Conservation (phyloP, 2,329 filamentous ascomycete species). For the Aspergillus aculeatus region DNA sequence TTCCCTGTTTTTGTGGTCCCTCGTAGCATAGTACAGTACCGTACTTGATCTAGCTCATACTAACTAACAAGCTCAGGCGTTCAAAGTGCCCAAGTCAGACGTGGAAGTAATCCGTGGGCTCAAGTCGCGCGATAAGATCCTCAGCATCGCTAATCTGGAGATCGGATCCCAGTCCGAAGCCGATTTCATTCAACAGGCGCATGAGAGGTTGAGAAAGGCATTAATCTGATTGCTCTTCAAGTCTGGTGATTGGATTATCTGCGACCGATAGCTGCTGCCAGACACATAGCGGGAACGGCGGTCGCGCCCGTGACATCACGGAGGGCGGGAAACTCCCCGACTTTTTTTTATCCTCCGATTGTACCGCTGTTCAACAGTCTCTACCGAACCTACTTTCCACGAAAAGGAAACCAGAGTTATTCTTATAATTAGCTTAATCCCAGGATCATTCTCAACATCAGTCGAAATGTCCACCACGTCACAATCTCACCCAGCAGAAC, state of each 20-base stretch:
- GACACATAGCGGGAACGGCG: background rate
- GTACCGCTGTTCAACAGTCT: background rate
- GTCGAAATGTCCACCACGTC: background rate
- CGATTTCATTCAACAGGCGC: slow-evolving; percentile 24
- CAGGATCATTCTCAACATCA: background rate
- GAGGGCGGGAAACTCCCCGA: slow-evolving; percentile 8
- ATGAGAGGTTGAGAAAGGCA: slow-evolving; percentile 20
- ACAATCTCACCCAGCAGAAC: background rate
- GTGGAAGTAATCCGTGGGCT: slow-evolving; percentile 62
- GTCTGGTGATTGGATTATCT: background rate
- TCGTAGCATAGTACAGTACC: too few relatives aligned
- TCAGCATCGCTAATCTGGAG: slow-evolving; percentile 38
- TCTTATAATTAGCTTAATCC: background rate
- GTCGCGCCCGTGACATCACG: slow-evolving; percentile 22
- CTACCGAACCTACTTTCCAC: background rate
- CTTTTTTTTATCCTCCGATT: slow-evolving; percentile 13
- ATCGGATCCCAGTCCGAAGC: slow-evolving; percentile 35
- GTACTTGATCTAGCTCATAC: background rate
- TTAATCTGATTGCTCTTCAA: slow-evolving; percentile 2
- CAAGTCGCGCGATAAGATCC: slow-evolving; percentile 65
- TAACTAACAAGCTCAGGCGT: slow-evolving; percentile 42
- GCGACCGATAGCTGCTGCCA: background rate
- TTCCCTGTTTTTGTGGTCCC: background rate
- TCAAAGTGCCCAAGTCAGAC: slow-evolving; percentile 63
- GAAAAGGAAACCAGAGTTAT: background rate